phyloP scores from a whole-genome alignment of 805 yeast genomes.

The Cyberlindnera mycetangii region DNA sequence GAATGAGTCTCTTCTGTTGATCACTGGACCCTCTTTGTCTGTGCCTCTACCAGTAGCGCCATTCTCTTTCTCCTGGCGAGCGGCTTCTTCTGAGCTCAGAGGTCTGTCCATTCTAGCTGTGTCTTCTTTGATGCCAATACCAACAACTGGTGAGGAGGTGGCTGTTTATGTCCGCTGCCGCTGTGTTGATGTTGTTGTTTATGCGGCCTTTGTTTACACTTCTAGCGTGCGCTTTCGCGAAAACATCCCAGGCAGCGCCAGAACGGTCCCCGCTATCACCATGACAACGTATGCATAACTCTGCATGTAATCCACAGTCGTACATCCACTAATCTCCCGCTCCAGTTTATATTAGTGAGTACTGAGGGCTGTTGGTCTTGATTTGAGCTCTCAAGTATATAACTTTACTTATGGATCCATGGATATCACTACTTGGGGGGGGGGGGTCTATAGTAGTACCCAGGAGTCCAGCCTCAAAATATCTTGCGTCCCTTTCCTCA shows the following conservation, averaged over 20 bases:
- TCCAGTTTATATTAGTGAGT: too few relatives aligned
- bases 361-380: too few relatives aligned
- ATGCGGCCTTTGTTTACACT: constrained; percentile 4
- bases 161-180: background rate
- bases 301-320: too few relatives aligned
- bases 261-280: background rate
- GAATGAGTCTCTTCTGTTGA: constrained; percentile 25
- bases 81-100: background rate
- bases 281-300: constrained; percentile 4
- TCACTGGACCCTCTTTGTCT: background rate
- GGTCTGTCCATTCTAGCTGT: background rate
- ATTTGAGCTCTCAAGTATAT: too few relatives aligned
- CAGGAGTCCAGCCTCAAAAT: too few relatives aligned
- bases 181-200: background rate
- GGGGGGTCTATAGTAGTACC: too few relatives aligned
- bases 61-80: background rate
- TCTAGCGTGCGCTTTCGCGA: background rate
- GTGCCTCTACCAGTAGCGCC: background rate
- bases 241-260: constrained; percentile 5
- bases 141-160: background rate
- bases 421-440: too few relatives aligned
- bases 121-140: background rate
- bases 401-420: too few relatives aligned
- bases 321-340: too few relatives aligned
- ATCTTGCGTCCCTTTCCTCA: too few relatives aligned